phyloP scores from a whole-genome alignment of 306 rosid species.

The Begonia loranthoides region DNA sequence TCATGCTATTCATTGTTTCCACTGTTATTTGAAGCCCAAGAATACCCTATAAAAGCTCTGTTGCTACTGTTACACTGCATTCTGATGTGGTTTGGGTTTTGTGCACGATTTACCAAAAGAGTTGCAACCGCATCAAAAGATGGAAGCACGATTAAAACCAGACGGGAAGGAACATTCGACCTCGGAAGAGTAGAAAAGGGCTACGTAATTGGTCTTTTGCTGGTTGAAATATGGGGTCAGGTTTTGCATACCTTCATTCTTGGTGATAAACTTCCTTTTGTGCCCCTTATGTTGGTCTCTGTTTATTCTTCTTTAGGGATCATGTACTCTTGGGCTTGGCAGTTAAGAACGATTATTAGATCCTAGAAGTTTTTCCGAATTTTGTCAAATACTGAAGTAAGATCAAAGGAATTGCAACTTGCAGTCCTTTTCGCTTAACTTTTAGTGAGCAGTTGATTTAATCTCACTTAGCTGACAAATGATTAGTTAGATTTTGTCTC shows the following conservation, averaged over 20 bases:
- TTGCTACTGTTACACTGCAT: constrained; percentile 52
- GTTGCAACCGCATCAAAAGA: constrained; percentile 13
- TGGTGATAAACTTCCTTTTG: constrained; percentile 56
- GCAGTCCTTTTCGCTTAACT: too few species aligned
- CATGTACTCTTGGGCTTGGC: constrained; percentile 83
- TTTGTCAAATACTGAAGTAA: too few species aligned
- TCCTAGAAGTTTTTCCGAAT: background rate
- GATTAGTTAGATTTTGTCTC: too few species aligned
- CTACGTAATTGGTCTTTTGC: constrained; percentile 51
- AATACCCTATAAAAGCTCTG: constrained; percentile 66
- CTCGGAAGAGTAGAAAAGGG: constrained; percentile 36
- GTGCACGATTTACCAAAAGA: constrained; percentile 34
- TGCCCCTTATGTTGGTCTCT: constrained; percentile 71
- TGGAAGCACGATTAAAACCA: constrained; percentile 6
- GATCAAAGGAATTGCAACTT: too few species aligned
- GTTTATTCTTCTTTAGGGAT: constrained; percentile 60
- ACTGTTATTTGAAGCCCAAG: constrained; percentile 64
- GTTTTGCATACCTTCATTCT: constrained; percentile 62
- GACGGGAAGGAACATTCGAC: constrained; percentile 19
- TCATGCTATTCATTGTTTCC: constrained; percentile 86
- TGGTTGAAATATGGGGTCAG: constrained; percentile 73
- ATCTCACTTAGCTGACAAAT: too few species aligned
- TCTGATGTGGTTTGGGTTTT: constrained; percentile 67
- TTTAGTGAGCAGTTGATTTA: too few species aligned
- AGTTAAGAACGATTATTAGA: constrained; percentile 40